These are phyloP conservation scores for baker's yeast (Saccharomyces cerevisiae) DNA, from an alignment of 805 yeast species.

Conservation along the genomic window DNA sequence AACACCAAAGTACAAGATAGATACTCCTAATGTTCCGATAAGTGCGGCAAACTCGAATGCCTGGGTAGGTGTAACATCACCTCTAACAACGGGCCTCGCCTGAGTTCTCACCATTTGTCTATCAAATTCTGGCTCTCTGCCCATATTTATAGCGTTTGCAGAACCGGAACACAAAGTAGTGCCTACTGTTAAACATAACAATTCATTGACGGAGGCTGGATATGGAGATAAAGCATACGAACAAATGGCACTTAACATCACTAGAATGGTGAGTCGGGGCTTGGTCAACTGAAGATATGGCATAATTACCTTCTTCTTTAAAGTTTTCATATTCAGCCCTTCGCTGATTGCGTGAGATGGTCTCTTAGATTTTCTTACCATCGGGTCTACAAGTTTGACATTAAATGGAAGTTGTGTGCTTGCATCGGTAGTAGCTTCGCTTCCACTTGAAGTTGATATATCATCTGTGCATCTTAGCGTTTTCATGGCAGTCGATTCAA, in stretches of 20 bases:
- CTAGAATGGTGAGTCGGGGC: slow-evolving; percentile 79
- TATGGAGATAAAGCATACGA: slow-evolving; percentile 88
- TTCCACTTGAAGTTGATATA: slow-evolving; percentile 5
- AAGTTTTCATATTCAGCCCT: slow-evolving; percentile 6
- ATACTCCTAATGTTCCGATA: slow-evolving; percentile 64
- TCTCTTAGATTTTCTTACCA: slow-evolving; percentile 9
- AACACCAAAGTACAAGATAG: slow-evolving; percentile 67
- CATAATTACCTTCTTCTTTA: slow-evolving; percentile 36
- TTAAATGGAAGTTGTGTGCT: slow-evolving; percentile 42
- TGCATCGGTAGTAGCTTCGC: not conserved
- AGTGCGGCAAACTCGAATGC: slow-evolving; percentile 74
- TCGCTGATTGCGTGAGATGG: slow-evolving; percentile 1
- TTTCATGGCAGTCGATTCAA: slow-evolving; percentile 20
- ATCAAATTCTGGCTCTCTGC: slow-evolving; percentile 87
- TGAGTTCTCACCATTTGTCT: slow-evolving; percentile 80
- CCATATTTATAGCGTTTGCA: slow-evolving; percentile 97
- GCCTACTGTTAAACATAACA: slow-evolving; percentile 70
- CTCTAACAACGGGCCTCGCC: slow-evolving; percentile 83
- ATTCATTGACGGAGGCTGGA: slow-evolving; percentile 62
- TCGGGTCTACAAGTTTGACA: slow-evolving; percentile 37
- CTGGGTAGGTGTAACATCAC: slow-evolving; percentile 62
- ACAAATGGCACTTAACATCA: slow-evolving; percentile 85
- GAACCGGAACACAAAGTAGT: slow-evolving; percentile 85
- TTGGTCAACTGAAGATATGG: slow-evolving; percentile 80
- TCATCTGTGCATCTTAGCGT: slow-evolving; percentile 33